These are phyloP conservation scores for Peltaster fructicola DNA, from an alignment of 2,329 filamentous ascomycete species.

Conservation along the genomic window DNA sequence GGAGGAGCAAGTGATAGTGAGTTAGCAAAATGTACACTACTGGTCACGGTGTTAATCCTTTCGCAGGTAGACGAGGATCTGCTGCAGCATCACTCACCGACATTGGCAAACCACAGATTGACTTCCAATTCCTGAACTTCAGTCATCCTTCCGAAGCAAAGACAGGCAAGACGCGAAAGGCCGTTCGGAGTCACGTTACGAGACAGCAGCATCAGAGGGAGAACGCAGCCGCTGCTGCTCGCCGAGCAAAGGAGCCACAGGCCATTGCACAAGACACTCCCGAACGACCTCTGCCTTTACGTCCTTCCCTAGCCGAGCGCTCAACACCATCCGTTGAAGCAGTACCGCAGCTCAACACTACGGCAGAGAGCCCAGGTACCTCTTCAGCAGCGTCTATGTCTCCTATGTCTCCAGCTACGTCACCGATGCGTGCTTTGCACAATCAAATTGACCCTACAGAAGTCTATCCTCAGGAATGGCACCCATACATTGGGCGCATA, in stretches of 20 bases:
- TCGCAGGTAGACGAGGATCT: not conserved
- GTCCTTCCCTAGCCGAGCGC: too few relatives aligned
- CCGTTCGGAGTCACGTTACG: constrained; percentile 20
- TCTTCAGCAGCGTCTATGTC: constrained; percentile 1
- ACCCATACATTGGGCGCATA: constrained; percentile 18
- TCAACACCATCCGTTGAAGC: too few relatives aligned
- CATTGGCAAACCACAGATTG: constrained; percentile 6
- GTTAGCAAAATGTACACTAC: not conserved
- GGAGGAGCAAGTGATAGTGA: constrained; percentile 3
- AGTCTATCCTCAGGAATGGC: constrained; percentile 22
- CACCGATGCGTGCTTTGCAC: too few relatives aligned
- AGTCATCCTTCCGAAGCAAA: constrained; percentile 19
- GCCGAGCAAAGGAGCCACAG: constrained; percentile 5
- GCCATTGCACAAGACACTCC: constrained; percentile 6
- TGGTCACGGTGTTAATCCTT: not conserved
- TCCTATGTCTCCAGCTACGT: constrained; percentile 1
- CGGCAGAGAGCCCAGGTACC: not conserved
- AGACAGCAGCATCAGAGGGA: constrained; percentile 16
- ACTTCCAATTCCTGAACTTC: constrained; percentile 20
- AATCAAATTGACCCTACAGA: constrained; percentile 13
- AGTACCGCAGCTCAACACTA: constrained; percentile 2
- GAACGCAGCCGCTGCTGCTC: constrained; percentile 9
- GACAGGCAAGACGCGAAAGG: constrained; percentile 13
- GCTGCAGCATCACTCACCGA: not conserved
- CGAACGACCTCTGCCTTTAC: constrained; percentile 6